phyloP scores from a whole-genome alignment of 2,329 filamentous ascomycete genomes.

The Trichoderma asperellum region DNA sequence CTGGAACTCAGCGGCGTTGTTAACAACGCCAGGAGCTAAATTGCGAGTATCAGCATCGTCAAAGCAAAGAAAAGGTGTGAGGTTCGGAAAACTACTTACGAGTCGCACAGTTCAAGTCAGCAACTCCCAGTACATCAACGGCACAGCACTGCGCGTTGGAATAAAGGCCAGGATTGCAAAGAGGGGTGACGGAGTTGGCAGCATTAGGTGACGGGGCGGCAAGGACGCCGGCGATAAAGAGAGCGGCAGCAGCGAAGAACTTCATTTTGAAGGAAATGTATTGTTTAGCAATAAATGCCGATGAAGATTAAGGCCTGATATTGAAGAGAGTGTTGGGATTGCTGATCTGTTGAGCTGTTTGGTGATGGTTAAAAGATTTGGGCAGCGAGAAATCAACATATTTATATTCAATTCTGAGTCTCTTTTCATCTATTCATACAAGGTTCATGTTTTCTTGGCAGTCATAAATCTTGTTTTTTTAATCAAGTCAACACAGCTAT shows the following conservation, averaged over 20 bases:
- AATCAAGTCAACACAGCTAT: neutral
- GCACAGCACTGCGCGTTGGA: conserved; percentile 51
- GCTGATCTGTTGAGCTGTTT: conserved; percentile 10
- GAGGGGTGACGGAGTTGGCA: neutral
- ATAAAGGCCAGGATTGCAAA: conserved; percentile 34
- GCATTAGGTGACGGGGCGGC: conserved; percentile 29
- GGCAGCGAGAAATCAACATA: neutral
- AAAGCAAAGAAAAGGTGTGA: too few relatives aligned
- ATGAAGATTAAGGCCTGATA: neutral
- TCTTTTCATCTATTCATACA: neutral
- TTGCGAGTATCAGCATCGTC: neutral
- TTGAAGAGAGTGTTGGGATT: conserved; percentile 4
- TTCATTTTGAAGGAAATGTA: conserved; percentile 28
- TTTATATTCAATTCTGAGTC: conserved; percentile 21
- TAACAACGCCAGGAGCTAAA: neutral
- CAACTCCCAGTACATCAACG: conserved; percentile 52
- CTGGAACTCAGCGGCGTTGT: neutral
- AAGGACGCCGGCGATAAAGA: conserved; percentile 30
- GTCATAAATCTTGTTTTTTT: neutral
- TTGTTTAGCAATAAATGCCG: neutral
- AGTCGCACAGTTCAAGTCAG: conserved; percentile 49
- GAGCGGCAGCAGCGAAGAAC: conserved; percentile 29
- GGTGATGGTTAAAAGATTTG: neutral
- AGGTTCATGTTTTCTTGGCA: neutral
- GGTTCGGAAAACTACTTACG: conserved; percentile 18